These are phyloP conservation scores for Daedalea quercina DNA, from an alignment of 768 basidiomycete species.

Conservation along the genomic window DNA sequence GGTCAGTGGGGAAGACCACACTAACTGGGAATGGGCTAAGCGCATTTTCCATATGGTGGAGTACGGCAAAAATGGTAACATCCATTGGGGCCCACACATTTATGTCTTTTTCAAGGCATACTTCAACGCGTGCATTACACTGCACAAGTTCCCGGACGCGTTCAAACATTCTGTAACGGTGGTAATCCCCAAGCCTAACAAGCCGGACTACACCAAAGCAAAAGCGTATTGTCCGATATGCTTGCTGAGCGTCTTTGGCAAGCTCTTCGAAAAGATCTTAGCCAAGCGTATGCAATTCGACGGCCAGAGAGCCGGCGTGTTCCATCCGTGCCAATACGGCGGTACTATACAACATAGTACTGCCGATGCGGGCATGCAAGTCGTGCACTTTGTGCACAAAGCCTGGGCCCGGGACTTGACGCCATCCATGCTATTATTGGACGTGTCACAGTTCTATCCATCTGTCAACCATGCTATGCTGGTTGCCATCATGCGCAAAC, in stretches of 20 bases:
- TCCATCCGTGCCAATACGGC: constrained; percentile 17
- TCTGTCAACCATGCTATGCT: constrained; percentile 13
- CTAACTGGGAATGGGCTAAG: no score
- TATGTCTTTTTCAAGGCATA: no score
- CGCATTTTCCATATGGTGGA: no score
- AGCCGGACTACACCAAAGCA: no score
- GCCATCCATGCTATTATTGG: constrained; percentile 10
- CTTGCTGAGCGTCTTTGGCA: not conserved
- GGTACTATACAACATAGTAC: constrained; percentile 15
- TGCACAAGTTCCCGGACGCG: no score
- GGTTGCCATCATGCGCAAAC: constrained; percentile 1
- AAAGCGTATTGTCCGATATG: no score
- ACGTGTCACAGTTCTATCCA: constrained; percentile 16
- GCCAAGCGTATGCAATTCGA: not conserved
- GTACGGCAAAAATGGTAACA: no score
- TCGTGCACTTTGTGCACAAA: constrained; percentile 9
- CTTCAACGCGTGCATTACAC: no score
- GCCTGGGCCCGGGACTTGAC: constrained; percentile 3
- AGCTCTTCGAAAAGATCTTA: not conserved
- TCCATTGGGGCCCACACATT: no score
- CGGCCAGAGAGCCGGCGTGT: constrained; percentile 5
- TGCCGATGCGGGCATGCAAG: constrained; percentile 9
- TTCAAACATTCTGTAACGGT: no score
- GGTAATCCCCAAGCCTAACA: no score
- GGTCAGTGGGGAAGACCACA: no score